A percentile compares a stretch with the other conserved stretches of the same genome.
These are phyloP conservation scores for Fistulinella cinereoalba DNA, from an alignment of 1,284 basidiomycete genomes.

Conservation along the genomic window DNA sequence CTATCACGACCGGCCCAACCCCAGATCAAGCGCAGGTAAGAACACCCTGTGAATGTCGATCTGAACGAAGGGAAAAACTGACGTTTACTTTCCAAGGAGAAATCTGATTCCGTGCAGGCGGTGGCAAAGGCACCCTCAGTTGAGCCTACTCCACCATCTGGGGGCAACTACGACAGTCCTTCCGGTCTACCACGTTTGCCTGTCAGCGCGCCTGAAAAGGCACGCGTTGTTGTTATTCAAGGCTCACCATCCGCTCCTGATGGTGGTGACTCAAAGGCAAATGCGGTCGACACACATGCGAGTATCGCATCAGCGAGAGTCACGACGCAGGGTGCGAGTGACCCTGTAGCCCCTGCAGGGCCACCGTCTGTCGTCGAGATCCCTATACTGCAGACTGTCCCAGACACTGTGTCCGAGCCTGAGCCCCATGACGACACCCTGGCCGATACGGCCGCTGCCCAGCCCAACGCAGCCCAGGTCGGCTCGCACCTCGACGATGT, in stretches of 20 bases:
- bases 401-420: too few species aligned
- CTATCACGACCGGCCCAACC: background rate
- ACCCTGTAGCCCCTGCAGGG: constrained; percentile 1
- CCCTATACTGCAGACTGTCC: too few species aligned
- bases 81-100: constrained; percentile 6
- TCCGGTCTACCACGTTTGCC: background rate
- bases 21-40: constrained; percentile 14
- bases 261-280: background rate
- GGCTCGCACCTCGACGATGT: constrained; percentile 3
- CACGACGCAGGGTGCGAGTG: background rate
- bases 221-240: constrained; percentile 7
- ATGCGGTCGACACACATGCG: background rate
- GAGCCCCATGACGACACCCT: background rate
- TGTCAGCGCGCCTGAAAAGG: constrained; percentile 8
- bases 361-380: background rate
- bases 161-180: background rate
- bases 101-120: background rate
- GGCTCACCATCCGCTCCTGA: background rate
- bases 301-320: background rate
- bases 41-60: background rate
- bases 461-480: constrained; percentile 2
- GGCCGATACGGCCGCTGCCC: background rate
- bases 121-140: constrained; percentile 13
- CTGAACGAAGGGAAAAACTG: constrained; percentile 1
- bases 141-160: constrained; percentile 19